phyloP scores from a whole-genome alignment of 2,329 filamentous ascomycete genomes.

The Chrysosporium queenslandicum region DNA sequence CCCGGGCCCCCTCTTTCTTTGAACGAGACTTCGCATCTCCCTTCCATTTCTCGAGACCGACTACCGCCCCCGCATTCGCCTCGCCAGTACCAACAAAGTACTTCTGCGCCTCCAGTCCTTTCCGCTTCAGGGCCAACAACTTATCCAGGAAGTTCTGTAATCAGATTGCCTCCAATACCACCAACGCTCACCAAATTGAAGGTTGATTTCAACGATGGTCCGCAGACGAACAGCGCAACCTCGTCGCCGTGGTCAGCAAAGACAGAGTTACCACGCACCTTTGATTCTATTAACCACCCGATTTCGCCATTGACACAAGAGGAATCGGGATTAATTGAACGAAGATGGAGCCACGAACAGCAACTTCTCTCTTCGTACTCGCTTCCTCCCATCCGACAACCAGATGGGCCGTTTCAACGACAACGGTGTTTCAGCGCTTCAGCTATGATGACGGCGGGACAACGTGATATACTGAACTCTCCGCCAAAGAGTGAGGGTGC shows the following conservation, averaged over 20 bases:
- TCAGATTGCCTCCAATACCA: conserved; percentile 13
- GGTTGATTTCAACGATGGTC: conserved; percentile 3
- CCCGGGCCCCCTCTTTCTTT: neutral
- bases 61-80: conserved; percentile 6
- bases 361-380: conserved; percentile 3
- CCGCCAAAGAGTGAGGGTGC: neutral
- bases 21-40: neutral
- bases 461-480: conserved; percentile 6
- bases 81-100: conserved; percentile 3
- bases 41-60: neutral
- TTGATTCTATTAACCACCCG: neutral
- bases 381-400: conserved; percentile 6
- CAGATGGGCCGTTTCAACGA: neutral
- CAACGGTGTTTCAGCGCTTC: conserved; percentile 5
- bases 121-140: conserved; percentile 6
- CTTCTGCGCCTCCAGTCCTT: conserved; percentile 4
- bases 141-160: neutral
- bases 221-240: neutral
- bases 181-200: conserved; percentile 6
- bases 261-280: neutral
- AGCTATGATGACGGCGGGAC: neutral
- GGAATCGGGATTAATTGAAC: conserved; percentile 2
- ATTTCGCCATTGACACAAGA: conserved; percentile 6
- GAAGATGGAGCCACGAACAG: conserved; percentile 11
- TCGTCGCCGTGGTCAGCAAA: conserved; percentile 1